Conservation (phyloP, 2,329 filamentous ascomycete genomes). For the Penicillium sp. region DNA sequence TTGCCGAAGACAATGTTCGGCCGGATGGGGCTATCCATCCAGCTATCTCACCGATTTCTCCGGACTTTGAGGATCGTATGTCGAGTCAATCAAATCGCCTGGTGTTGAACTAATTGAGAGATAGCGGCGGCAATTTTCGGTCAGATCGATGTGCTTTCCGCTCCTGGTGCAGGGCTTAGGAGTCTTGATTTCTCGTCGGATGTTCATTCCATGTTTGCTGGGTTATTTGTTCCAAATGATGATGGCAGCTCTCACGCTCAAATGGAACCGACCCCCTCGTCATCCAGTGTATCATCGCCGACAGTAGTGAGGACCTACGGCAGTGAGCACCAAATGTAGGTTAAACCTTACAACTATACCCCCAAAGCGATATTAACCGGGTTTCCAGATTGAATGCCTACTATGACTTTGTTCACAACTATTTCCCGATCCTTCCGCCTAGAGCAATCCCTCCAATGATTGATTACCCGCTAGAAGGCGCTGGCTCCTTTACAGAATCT, state of each 20-base stretch:
- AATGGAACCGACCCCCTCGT: conserved; percentile 35
- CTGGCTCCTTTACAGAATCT: conserved; percentile 35
- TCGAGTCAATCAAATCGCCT: conserved; percentile 1
- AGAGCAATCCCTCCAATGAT: conserved; percentile 33
- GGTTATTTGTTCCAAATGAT: conserved; percentile 37
- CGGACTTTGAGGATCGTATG: conserved; percentile 41
- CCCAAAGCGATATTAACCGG: conserved; percentile 22
- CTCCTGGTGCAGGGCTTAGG: conserved; percentile 46
- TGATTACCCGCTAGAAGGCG: conserved; percentile 41
- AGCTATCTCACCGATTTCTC: conserved; percentile 26
- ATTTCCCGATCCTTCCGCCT: conserved; percentile 51
- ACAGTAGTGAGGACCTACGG: conserved; percentile 46
- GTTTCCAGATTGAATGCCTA: conserved; percentile 48
- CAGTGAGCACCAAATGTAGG: conserved; percentile 48
- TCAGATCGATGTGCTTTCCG: conserved; percentile 47
- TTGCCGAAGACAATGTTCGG: conserved; percentile 27
- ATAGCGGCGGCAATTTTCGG: conserved; percentile 42
- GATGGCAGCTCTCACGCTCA: conserved; percentile 30
- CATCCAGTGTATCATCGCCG: conserved; percentile 31
- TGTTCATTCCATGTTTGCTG: conserved; percentile 45
- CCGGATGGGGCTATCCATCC: conserved; percentile 29
- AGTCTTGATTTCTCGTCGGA: conserved; percentile 45
- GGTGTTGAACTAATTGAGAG: conserved; percentile 28
- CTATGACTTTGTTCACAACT: conserved; percentile 53
- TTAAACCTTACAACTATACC: conserved; percentile 5